Evolutionary conservation across 306 rosid genomes (phyloP).

Genomic region (Rubus idaeus): DNA sequence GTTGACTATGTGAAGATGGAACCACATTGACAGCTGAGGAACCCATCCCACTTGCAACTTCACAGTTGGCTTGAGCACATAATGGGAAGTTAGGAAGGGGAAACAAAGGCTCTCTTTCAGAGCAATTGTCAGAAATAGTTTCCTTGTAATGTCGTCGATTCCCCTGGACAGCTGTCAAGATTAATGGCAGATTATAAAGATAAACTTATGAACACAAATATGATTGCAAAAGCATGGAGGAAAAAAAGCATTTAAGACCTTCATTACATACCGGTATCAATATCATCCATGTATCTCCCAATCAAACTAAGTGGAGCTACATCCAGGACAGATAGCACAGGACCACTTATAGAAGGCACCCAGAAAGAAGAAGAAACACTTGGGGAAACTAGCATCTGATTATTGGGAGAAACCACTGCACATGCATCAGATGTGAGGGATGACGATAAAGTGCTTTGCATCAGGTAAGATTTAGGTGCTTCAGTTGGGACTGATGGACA

Average conservation of each 20-base stretch:
- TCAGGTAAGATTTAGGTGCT: slow-evolving; percentile 33
- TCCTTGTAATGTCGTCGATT: slow-evolving; percentile 60
- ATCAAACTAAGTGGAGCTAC: slow-evolving; percentile 75
- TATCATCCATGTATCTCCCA: slow-evolving; percentile 64
- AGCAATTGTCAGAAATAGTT: slow-evolving; percentile 42
- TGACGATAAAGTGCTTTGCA: slow-evolving; percentile 39
- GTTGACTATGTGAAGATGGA: slow-evolving; percentile 48
- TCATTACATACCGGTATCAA: slow-evolving; percentile 53
- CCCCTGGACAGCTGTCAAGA: slow-evolving; percentile 62
- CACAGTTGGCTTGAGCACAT: slow-evolving; percentile 45
- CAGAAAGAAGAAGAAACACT: slow-evolving; percentile 40
- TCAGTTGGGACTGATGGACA: slow-evolving; percentile 54
- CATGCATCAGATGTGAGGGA: slow-evolving; percentile 34
- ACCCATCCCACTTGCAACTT: slow-evolving; percentile 37
- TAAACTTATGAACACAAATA: slow-evolving; percentile 29
- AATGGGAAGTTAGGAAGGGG: slow-evolving; percentile 47
- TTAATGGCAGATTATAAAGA: slow-evolving; percentile 33
- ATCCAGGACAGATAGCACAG: slow-evolving; percentile 62
- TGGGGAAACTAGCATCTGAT: slow-evolving; percentile 34
- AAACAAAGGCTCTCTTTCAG: slow-evolving; percentile 75
- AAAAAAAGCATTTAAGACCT: slow-evolving; percentile 22
- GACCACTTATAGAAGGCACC: slow-evolving; percentile 63
- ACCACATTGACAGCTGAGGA: slow-evolving; percentile 35
- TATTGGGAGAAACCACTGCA: slow-evolving; percentile 37
- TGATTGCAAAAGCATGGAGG: slow-evolving; percentile 21